Base-by-base conservation (phyloP, 1,284 basidiomycete genomes). In the Earliella scabrosa region DNA sequence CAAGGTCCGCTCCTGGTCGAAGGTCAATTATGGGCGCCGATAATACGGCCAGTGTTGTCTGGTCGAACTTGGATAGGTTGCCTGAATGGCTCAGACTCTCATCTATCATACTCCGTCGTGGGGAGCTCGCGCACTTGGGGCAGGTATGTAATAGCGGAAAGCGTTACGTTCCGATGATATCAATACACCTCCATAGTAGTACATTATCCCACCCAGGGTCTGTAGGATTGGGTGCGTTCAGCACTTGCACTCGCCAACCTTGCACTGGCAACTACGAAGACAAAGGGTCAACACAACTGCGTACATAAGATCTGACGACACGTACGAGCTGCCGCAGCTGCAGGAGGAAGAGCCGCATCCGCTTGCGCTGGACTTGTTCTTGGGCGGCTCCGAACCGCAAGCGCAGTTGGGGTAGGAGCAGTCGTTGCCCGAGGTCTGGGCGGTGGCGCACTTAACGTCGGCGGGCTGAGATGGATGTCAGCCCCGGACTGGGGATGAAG, bases 391-490 rank as follows among this genome's bases (percentile, higher is more conserved):
- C 40, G n/a, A n/a, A n/a, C 56, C 68, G 63, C 69, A 71, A 29
- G 59, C 65, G 58, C 69, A 71, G 63, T 68, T 61, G 39, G 69
- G 69, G 54, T 60, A 69, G 53, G 54, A 55, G 63, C 69, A 70
- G 55, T 53, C 54, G 53, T 32, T 50, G 57, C 48, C 63, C 46
- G 61, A 59, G 51, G 63, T 54, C 61, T 66, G 50, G 50, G 64
- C 61, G 55, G 66, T 63, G 58, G 66, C 61, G 61, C 66, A 68
- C 63, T 70, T 67, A 21, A 67, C 65, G 54, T 66, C 58, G 55
- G 59, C 39, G 55, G 44, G 29, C 18, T 35, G 23, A 2, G 36
- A 18, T 0, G 18, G 6, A 5, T 2, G 16, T 31, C 14, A 41
- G 27, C n/a, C 4, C 21, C 36, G 18, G 21, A 20, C 16, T 39